Evolutionary conservation across 1,139 yeast species (phyloP), one percentile per base, ranked within the genome.

Genomic region (Kazachstania sp.): DNA sequence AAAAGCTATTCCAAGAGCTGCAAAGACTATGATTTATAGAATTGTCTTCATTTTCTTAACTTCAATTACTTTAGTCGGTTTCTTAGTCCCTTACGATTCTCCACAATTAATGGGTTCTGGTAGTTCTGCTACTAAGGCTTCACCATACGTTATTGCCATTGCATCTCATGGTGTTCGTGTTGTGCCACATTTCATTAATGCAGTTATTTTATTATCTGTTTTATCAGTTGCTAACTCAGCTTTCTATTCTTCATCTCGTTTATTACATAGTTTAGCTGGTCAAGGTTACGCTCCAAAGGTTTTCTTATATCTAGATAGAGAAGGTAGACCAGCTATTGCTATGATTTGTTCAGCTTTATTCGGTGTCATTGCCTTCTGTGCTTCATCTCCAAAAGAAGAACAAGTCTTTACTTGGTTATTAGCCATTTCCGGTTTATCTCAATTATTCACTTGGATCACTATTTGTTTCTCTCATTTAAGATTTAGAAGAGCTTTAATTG

Each of bases 131-230:
- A 74, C 78, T 4, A 70, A 74, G 43, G 78, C 83, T 49, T 81
- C 88, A 41, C 95, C 95, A 26, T 83, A 83, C 63, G 87, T 85
- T 52, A 76, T 84, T 59, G 90, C 92, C 30, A 77, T 83, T 49
- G 71, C 75, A 46, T 70, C 75, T 46, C 87, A 83, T 30, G 86
- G 87, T 51, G 79, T 85, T 64, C 67, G 68, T 41, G 88, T 80
- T 29, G 78, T 84, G 1, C 81, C 80, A 49, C 74, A 73, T 49
- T 78, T 66, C 68, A 75, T 74, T 56, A 75, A 75, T 51, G 78
- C 71, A 18, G 79, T 75, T 31, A 75, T 75, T 49, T 61, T 74
- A 59, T 63, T 83, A 51, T 79, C 92, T n/a, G 88, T 83, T 39
- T 64, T 81, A 51, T 80, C 86, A 39, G 86, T 81, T 39, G 95